Percentiles rank a stretch among this genome's conserved stretches.
Conservation (phyloP, 2,329 filamentous ascomycete genomes). For the Aspergillus terreus region DNA sequence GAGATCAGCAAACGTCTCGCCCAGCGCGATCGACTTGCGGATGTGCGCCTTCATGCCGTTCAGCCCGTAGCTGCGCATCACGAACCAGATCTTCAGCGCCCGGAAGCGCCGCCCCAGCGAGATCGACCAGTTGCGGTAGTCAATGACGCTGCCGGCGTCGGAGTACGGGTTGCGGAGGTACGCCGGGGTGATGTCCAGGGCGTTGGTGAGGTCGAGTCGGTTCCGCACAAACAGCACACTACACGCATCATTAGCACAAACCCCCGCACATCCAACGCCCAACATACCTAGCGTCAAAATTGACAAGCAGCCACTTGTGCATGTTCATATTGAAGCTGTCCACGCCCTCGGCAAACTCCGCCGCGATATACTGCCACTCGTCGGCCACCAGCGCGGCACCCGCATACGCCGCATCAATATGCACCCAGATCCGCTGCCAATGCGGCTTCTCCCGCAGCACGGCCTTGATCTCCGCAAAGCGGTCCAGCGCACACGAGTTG, state of each 20-base stretch:
- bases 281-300: slow-evolving; percentile 67
- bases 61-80: slow-evolving; percentile 77
- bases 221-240: slow-evolving; percentile 76
- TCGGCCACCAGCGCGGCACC: slow-evolving; percentile 79
- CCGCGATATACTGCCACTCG: slow-evolving; percentile 69
- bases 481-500: slow-evolving; percentile 81
- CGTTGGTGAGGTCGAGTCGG: slow-evolving; percentile 71
- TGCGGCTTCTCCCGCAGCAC: slow-evolving; percentile 43
- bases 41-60: slow-evolving; percentile 72
- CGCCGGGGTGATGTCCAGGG: slow-evolving; percentile 72
- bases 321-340: slow-evolving; percentile 94
- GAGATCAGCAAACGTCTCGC: slow-evolving; percentile 65
- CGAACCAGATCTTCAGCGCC: slow-evolving; percentile 91
- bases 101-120: slow-evolving; percentile 86
- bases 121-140: slow-evolving; percentile 97
- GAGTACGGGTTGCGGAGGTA: slow-evolving; percentile 81
- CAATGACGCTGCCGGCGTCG: slow-evolving; percentile 79
- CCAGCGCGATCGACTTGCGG: slow-evolving; percentile 62
- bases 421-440: slow-evolving; percentile 73
- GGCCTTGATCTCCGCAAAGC: slow-evolving; percentile 66
- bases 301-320: slow-evolving; percentile 95
- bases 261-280: fast-evolving
- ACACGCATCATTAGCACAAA: background rate
- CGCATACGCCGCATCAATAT: slow-evolving; percentile 91
- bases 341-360: slow-evolving; percentile 58